Evolutionary conservation across 1,284 basidiomycete genomes (phyloP), one percentile per base, ranked within the genome.

Genomic region (Phlebopus sp.): DNA sequence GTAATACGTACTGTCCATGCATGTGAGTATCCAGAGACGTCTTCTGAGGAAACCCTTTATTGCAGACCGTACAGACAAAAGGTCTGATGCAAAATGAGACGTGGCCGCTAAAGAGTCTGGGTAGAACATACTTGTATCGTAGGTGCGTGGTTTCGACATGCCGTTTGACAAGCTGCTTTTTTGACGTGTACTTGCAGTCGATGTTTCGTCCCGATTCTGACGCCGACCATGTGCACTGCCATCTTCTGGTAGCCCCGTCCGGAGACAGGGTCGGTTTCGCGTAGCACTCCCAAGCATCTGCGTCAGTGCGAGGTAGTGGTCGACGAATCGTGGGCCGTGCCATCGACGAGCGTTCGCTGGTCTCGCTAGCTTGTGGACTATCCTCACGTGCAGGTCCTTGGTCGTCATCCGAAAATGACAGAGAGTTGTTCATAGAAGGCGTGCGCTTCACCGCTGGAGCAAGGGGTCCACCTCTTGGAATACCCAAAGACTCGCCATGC

Each of bases 81-180:
- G 74, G 76, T 52, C 81, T 84, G 47, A 34, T 52, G 52, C 34
- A 42, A 39, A 41, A 37, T 53, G 36, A 61, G 54, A 52, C 44
- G 25, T 27, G 29, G 38, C 42, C 39, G 45, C 39, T 36, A 51
- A 42, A 44, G 44, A 42, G 37, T 44, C 38, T 49, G 54, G 42
- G 34, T 38, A 45, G 43, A 31, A 65, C 78, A 52, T 51, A 81
- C 84, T 78, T 82, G 56, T 78, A 74, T 44, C 75, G 71, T 38
- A 86, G 60, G 59, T 86, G 84, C 23, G 75, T 78, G 11, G 77
- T 78, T 61, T 82, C 76, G 46, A 86, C 72, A 60, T 86, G 84
- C 25, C 84, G 73, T 59, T 84, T 84, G 50, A 86, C 78, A 31
- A 83, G 70, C 60, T 84, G 83, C 59, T 81, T 83, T 58, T 82